Percentiles rank a stretch among this genome's conserved stretches.
phyloP scores from a whole-genome alignment of 1,139 yeast genomes.

The Kodamaea plutei region DNA sequence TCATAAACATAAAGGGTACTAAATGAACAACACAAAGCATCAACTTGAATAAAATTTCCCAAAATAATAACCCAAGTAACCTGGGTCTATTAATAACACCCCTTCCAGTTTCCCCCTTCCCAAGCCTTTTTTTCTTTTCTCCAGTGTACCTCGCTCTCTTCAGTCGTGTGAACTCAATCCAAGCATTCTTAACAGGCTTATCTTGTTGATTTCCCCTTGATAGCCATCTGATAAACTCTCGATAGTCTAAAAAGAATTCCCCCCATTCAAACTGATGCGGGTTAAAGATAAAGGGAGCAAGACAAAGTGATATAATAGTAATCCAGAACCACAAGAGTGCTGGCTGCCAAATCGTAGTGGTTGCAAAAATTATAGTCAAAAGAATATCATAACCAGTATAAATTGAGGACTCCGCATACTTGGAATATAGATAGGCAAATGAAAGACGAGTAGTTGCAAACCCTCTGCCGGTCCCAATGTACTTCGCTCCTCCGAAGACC shows the following conservation, averaged over 20 bases:
- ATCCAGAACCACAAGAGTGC: constrained; percentile 83
- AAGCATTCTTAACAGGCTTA: constrained; percentile 41
- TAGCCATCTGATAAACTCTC: constrained; percentile 64
- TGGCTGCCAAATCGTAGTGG: constrained; percentile 69
- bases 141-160: constrained; percentile 67
- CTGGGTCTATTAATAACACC: constrained; percentile 34
- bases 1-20: constrained; percentile 63
- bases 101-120: background rate
- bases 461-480: constrained; percentile 82
- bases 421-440: constrained; percentile 56
- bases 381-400: constrained; percentile 62
- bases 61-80: constrained; percentile 44
- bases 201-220: constrained; percentile 55
- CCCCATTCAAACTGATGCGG: constrained; percentile 77
- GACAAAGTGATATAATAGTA: constrained; percentile 63
- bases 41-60: constrained; percentile 52
- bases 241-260: constrained; percentile 72
- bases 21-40: constrained; percentile 39
- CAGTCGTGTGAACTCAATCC: constrained; percentile 55
- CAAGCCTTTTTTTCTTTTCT: constrained; percentile 38
- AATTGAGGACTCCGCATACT: constrained; percentile 61
- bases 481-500: constrained; percentile 78
- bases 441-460: constrained; percentile 70
- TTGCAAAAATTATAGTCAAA: constrained; percentile 57
- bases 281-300: constrained; percentile 79